These are phyloP conservation scores for Monosporozyma solicola DNA, from an alignment of 805 yeast genomes.

Conservation along the genomic window DNA sequence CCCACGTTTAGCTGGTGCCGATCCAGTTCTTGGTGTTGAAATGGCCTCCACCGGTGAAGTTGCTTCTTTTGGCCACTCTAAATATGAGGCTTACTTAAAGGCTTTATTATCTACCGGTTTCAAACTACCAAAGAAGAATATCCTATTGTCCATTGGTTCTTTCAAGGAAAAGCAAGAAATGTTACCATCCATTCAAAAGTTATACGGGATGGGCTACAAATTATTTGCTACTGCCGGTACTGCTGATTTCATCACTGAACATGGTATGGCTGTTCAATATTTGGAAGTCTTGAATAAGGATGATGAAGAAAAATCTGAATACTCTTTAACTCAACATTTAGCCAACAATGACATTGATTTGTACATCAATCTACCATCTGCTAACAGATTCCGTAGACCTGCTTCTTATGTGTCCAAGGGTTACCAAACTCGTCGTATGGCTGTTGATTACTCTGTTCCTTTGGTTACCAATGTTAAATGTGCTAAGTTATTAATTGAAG, in stretches of 20 bases:
- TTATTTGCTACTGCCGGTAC: conserved; percentile 98
- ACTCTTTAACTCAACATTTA: conserved; percentile 90
- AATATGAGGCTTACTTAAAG: conserved; percentile 95
- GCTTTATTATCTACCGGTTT: conserved; percentile 92
- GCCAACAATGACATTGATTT: conserved; percentile 94
- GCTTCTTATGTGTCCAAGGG: conserved; percentile 97
- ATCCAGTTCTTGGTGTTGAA: conserved; percentile 95
- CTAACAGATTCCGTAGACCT: conserved; percentile 97
- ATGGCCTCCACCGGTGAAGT: conserved; percentile 99
- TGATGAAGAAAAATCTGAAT: conserved; percentile 80
- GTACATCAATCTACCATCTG: conserved; percentile 92
- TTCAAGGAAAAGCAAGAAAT: conserved; percentile 92
- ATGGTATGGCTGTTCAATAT: conserved; percentile 88
- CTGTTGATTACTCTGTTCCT: conserved; percentile 97
- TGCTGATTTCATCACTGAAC: conserved; percentile 95
- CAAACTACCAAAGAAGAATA: conserved; percentile 89
- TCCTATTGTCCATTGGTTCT: conserved; percentile 89
- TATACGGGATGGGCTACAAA: conserved; percentile 77
- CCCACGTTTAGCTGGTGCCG: conserved; percentile 95
- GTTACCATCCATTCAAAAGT: conserved; percentile 74
- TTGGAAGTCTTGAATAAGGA: conserved; percentile 76
- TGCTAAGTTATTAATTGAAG: conserved; percentile 93
- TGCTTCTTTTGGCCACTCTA: conserved; percentile 92
- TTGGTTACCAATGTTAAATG: conserved; percentile 94
- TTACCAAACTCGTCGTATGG: conserved; percentile 98